phyloP scores from a whole-genome alignment of 805 yeast genomes.

The Candida succiphila region DNA sequence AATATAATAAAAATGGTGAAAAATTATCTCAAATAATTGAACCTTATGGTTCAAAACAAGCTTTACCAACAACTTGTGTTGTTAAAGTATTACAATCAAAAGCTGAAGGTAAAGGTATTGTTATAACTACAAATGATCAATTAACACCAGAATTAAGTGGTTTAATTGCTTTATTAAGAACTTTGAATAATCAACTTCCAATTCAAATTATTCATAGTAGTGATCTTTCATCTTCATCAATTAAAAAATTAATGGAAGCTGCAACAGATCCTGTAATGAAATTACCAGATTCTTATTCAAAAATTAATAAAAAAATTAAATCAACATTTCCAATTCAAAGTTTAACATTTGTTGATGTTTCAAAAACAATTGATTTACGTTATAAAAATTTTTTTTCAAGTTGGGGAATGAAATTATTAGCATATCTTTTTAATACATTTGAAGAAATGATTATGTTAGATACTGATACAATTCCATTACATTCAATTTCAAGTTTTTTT shows the following conservation, averaged over 20 bases:
- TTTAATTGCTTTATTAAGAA: conserved; percentile 37
- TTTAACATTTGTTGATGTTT: conserved; percentile 23
- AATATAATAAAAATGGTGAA: conserved; percentile 19
- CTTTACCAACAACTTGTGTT: conserved; percentile 11
- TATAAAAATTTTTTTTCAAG: conserved; percentile 16
- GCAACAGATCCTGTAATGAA: conserved; percentile 24
- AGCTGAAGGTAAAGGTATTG: conserved; percentile 41
- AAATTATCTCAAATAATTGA: conserved; percentile 3
- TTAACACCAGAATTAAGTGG: conserved; percentile 38
- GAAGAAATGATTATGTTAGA: conserved; percentile 46
- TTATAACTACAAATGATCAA: conserved; percentile 36
- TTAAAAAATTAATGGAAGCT: conserved; percentile 22
- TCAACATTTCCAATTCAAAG: conserved; percentile 18
- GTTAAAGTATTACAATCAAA: conserved; percentile 18
- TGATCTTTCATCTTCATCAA: conserved; percentile 25
- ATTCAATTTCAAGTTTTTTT: conserved; percentile 27
- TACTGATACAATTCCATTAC: conserved; percentile 36
- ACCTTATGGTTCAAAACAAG: conserved; percentile 4
- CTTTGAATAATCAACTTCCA: conserved; percentile 39
- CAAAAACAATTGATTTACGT: conserved; percentile 14
- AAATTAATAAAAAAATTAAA: conserved; percentile 10
- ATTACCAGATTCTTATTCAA: conserved; percentile 13
- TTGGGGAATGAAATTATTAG: conserved; percentile 39
- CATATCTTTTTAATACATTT: conserved; percentile 46
- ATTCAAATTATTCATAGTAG: conserved; percentile 35